Evolutionary conservation across 495 filamentous ascomycete genomes (phyloP).

Genomic region (Collariella sp.): DNA sequence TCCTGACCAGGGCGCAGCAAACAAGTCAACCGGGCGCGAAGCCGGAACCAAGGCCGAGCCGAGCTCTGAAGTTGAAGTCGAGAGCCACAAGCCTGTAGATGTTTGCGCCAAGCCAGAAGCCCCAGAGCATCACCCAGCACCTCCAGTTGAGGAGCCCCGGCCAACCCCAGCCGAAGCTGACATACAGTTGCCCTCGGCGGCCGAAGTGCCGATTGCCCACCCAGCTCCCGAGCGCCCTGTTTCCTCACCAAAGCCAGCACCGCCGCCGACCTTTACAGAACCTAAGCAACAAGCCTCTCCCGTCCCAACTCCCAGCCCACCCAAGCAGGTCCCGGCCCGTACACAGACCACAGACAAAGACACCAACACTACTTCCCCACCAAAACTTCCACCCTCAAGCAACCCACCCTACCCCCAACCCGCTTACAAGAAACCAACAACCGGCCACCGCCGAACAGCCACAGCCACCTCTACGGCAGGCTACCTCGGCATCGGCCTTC

Average conservation of each 20-base stretch:
- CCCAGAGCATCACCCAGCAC: too few relatives aligned
- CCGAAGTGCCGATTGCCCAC: not conserved
- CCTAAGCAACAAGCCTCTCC: not conserved
- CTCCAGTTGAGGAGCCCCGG: too few relatives aligned
- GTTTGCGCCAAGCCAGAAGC: not conserved
- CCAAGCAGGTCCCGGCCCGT: not conserved
- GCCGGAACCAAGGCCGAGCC: not conserved
- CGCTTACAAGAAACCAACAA: not conserved
- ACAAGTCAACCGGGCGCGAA: not conserved
- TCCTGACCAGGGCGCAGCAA: not conserved
- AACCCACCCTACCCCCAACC: not conserved
- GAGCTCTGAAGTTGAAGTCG: not conserved
- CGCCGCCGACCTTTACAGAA: not conserved
- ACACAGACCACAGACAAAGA: not conserved
- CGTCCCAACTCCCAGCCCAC: not conserved
- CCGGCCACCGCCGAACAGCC: conserved; percentile 1
- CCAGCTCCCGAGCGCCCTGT: not conserved
- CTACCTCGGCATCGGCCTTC: conserved; percentile 34
- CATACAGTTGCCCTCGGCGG: too few relatives aligned
- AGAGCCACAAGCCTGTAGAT: not conserved
- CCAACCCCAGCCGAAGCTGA: not conserved
- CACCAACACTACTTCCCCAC: not conserved
- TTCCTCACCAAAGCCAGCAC: not conserved
- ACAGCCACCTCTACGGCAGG: conserved; percentile 29
- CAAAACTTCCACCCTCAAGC: not conserved